Base-by-base conservation (phyloP, 805 yeast genomes). In the Kuraishia floccosa region DNA sequence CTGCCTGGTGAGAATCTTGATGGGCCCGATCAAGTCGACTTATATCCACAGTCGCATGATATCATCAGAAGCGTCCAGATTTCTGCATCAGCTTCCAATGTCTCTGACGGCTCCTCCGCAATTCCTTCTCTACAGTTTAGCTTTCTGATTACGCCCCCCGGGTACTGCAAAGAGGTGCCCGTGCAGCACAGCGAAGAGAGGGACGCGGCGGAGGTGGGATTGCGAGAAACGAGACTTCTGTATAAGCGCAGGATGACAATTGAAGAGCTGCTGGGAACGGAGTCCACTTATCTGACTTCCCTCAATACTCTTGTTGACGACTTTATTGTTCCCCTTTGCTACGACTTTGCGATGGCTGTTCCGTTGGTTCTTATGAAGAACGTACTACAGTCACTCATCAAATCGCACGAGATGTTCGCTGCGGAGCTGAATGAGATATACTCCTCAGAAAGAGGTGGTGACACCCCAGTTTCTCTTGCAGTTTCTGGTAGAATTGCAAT, bases 251-350 rank as follows among this genome's bases (percentile, higher is more conserved):
- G 38, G 15, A 53, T 48, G 28, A 35, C 54, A 2, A 38, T 65
- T n/a, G 61, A 65, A 33, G 81, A 73, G 42, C 43, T 72, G 4
- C 32, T 65, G 0, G 57, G 56, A 10, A 69, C 71, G 9, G 81
- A 73, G 40, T 56, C 52, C 17, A 50, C 49, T 1, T 73, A 68
- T 40, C 45, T 70, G n/a, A 51, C 53, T 27, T 62, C 68, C 1
- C 43, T 73, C 29, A 54, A 52, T 24, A 46, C 65, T 37, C 46
- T 72, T 13, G 49, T 55, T 5, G 58, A 54, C n/a, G 57, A 52
- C 23, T 72, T 69, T 36, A 41, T 68, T 4, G 59, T 56, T 6
- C 56, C 66, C 2, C 41, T 64, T 8, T 44, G 59, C 16, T 42
- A 42, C 6, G 51, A 50, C 22, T 43, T 46, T 21, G 52, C 54